These are phyloP conservation scores for Carex myosuroides DNA, from an alignment of 176 grass and related monocot genomes.

Conservation along the genomic window DNA sequence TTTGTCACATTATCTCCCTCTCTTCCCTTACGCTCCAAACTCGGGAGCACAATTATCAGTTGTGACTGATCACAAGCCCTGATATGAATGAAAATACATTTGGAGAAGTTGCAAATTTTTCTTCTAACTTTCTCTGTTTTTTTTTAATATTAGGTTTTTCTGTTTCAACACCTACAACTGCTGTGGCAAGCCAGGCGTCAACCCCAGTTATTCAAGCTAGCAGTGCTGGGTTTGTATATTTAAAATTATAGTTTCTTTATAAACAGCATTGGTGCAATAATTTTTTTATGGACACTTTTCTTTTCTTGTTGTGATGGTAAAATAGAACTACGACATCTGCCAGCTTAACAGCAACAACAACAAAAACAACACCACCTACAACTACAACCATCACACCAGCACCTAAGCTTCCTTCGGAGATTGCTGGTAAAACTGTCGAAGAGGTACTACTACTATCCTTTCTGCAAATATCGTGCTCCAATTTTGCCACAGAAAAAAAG, in stretches of 20 bases:
- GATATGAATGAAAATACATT: not conserved
- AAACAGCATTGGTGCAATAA: not conserved
- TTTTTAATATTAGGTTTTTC: constrained; percentile 35
- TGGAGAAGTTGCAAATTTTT: not conserved
- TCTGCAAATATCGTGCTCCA: not conserved
- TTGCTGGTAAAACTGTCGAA: constrained; percentile 88
- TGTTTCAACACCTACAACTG: constrained; percentile 26
- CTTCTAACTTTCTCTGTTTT: constrained; percentile 4
- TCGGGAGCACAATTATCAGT: not conserved
- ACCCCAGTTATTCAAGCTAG: constrained; percentile 59
- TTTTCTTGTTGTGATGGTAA: constrained; percentile 4
- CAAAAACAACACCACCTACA: not conserved
- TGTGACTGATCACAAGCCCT: not conserved
- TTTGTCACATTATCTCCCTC: not conserved
- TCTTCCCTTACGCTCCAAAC: not conserved
- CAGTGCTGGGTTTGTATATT: constrained; percentile 56
- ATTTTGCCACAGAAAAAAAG: not conserved
- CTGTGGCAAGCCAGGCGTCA: constrained; percentile 47
- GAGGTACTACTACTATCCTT: constrained; percentile 41
- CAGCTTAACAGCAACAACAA: constrained; percentile 40
- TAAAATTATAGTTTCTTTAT: not conserved
- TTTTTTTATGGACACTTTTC: constrained; percentile 12
- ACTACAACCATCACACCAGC: constrained; percentile 11
- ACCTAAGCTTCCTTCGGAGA: constrained; percentile 88
- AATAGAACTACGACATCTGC: constrained; percentile 39